These are phyloP conservation scores for Striga hermonthica DNA, from an alignment of 305 asterid genomes.

Conservation along the genomic window DNA sequence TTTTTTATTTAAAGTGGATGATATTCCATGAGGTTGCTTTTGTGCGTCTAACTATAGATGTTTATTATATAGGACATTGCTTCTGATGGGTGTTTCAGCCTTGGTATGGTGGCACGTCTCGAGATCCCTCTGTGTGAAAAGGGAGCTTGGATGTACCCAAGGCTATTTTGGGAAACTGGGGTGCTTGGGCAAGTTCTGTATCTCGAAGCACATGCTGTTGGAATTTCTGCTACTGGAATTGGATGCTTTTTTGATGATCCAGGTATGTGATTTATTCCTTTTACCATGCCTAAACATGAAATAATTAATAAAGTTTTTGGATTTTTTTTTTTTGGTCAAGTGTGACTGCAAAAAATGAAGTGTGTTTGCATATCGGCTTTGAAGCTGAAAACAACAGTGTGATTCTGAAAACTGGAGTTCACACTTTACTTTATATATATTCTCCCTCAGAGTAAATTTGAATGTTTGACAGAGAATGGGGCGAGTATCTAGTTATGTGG, in stretches of 20 bases:
- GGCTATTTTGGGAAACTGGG: constrained; percentile 94
- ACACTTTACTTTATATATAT: constrained; percentile 2
- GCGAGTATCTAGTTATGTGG: no score
- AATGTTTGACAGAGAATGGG: no score
- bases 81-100: constrained; percentile 93
- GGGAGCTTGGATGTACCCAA: constrained; percentile 94
- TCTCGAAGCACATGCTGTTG: constrained; percentile 93
- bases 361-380: not conserved
- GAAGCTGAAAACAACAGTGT: not conserved
- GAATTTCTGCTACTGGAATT: constrained; percentile 92
- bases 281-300: constrained; percentile 10
- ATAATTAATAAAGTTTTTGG: constrained; percentile 4
- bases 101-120: constrained; percentile 90
- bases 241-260: constrained; percentile 98
- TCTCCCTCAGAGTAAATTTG: not conserved
- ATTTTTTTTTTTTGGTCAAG: not conserved
- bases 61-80: constrained; percentile 65
- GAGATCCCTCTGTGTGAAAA: constrained; percentile 55
- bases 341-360: no score
- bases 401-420: not conserved
- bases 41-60: constrained; percentile 10
- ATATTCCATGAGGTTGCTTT: no score
- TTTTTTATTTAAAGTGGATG: no score
- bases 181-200: constrained; percentile 92
- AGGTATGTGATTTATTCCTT: constrained; percentile 46